Evolutionary conservation across 352 stramenopile genomes (phyloP).

Genomic region (Phytophthora lateralis): DNA sequence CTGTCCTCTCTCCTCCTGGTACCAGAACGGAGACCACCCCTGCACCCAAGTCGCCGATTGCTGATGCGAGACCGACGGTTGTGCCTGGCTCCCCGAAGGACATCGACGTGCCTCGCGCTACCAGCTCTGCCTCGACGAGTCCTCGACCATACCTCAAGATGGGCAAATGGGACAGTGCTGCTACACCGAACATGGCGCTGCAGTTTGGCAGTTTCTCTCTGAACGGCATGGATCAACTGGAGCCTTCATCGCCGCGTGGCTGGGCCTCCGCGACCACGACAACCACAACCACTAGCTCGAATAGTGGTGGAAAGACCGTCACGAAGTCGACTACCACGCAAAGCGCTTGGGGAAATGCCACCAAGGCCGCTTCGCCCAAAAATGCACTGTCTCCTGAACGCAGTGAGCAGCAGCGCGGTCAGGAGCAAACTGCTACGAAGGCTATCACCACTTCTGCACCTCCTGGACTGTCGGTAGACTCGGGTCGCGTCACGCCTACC

Average conservation of each 20-base stretch:
- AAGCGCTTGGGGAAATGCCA: slow-evolving; percentile 56
- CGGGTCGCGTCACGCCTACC: slow-evolving; percentile 71
- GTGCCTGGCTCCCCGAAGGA: slow-evolving; percentile 74
- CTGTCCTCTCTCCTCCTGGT: slow-evolving; percentile 47
- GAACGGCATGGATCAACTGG: slow-evolving; percentile 60
- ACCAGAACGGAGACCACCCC: slow-evolving; percentile 21
- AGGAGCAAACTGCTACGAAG: slow-evolving; percentile 38
- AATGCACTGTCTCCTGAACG: slow-evolving; percentile 69
- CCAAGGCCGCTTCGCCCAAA: slow-evolving; percentile 59
- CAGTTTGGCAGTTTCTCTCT: slow-evolving; percentile 91
- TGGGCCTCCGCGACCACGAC: slow-evolving; percentile 61
- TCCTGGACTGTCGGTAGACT: slow-evolving; percentile 73
- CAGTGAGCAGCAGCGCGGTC: slow-evolving; percentile 32
- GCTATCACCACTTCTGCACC: slow-evolving; percentile 54
- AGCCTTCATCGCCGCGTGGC: slow-evolving; percentile 64
- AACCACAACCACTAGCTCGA: slow-evolving; percentile 45
- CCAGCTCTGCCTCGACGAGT: slow-evolving; percentile 46
- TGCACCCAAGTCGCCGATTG: slow-evolving; percentile 38
- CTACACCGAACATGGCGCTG: slow-evolving; percentile 73
- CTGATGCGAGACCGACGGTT: slow-evolving; percentile 47
- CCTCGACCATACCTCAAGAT: slow-evolving; percentile 86
- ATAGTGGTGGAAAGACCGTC: slow-evolving; percentile 45
- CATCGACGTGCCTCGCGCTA: slow-evolving; percentile 47
- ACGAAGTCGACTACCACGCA: slow-evolving; percentile 54
- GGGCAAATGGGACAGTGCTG: slow-evolving; percentile 80